These are phyloP conservation scores for Salicornia ramosissima DNA, from an alignment of 148 eudicot genomes.

Conservation along the genomic window DNA sequence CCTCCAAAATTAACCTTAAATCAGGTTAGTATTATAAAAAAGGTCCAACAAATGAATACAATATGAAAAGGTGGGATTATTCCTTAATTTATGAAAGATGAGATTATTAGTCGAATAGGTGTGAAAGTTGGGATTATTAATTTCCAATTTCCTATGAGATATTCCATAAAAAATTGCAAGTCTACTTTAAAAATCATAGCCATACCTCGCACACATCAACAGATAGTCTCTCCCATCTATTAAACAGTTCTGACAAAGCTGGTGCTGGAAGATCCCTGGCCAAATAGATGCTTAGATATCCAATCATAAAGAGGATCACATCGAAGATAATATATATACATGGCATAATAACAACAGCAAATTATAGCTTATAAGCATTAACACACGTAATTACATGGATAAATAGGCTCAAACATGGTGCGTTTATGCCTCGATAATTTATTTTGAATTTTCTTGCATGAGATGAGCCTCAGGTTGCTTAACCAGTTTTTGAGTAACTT, in stretches of 20 bases:
- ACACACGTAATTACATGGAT: background rate
- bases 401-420: background rate
- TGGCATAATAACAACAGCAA: background rate
- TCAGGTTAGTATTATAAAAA: too few relatives aligned
- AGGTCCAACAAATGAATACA: too few relatives aligned
- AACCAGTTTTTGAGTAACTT: too few relatives aligned
- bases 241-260: conserved; percentile 50
- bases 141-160: background rate
- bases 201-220: conserved; percentile 58
- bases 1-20: too few relatives aligned
- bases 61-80: too few relatives aligned
- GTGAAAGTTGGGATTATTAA: too few relatives aligned
- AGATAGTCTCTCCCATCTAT: conserved; percentile 56
- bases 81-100: too few relatives aligned
- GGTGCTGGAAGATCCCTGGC: conserved; percentile 63
- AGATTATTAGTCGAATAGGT: too few relatives aligned
- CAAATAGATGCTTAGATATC: conserved; percentile 24
- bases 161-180: conserved; percentile 5
- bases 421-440: background rate
- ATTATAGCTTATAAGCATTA: background rate
- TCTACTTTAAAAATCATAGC: conserved; percentile 1
- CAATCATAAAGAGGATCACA: background rate
- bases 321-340: background rate
- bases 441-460: background rate
- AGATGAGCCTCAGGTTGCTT: background rate